Evolutionary conservation across 805 yeast species (phyloP), one percentile per base, ranked within the genome.

Genomic region (Cyberlindnera bimundalis): DNA sequence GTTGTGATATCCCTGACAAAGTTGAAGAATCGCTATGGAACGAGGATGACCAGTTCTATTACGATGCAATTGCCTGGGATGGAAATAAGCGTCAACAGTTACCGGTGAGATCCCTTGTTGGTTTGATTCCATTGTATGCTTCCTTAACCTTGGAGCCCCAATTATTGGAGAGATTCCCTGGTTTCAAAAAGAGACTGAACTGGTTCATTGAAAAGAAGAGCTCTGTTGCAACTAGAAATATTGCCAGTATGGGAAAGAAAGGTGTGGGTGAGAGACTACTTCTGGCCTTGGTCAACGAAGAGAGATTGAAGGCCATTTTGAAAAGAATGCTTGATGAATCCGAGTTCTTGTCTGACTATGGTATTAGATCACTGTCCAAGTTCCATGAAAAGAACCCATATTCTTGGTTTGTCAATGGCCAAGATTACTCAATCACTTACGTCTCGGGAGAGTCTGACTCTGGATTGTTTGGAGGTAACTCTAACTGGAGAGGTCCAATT

Each of bases 401-500:
- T 56, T 74, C 77, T 39, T 85, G 88, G 91, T 74, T 80, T 50
- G 95, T 89, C 32, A 73, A 85, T 60, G 95, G 95, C 14, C 72
- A 78, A 50, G 68, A 72, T 29, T 89, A 81, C 62, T 67, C 70
- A 33, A 90, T 87, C 24, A 74, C 75, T 44, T 87, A 88, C 62
- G 73, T 87, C 39, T 83, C 95, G 5, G 96, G 95, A 23, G 96
- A 87, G 58, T 84, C 95, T 21, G 91, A 87, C 58, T 82, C 95
- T 6, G 96, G 96, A 5, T 76, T 90, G 77, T 89, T 89, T 72
- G 97, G 97, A 37, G 97, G 97, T 44, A 89, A 89, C 61, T 88
- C 96, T 17, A 89, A 89, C 64, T 89, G 97, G 97, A 75, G 97
- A 62, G 97, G 97, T 3, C 96, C 97, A 13, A 88, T 89, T 52